phyloP scores from a whole-genome alignment of 352 stramenopile species.

The Pythium aquatile region DNA sequence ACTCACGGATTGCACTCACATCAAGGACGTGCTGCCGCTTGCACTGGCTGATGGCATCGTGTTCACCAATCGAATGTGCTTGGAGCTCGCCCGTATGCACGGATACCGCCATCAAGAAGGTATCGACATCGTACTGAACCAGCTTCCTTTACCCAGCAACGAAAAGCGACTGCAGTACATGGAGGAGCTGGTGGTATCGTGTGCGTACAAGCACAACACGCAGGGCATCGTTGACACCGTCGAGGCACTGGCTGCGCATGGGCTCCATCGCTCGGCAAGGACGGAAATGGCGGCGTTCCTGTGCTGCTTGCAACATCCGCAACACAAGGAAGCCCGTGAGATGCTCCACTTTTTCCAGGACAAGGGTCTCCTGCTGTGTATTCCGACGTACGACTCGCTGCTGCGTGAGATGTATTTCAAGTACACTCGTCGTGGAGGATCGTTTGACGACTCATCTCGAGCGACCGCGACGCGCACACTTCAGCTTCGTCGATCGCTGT shows the following conservation, averaged over 20 bases:
- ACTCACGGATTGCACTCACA: constrained; percentile 57
- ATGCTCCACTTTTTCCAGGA: constrained; percentile 55
- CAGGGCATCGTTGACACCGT: constrained; percentile 49
- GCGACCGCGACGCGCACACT: constrained; percentile 57
- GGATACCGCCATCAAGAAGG: constrained; percentile 50
- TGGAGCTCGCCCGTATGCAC: constrained; percentile 67
- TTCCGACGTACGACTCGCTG: constrained; percentile 69
- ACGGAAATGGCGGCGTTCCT: constrained; percentile 68
- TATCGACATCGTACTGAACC: constrained; percentile 45
- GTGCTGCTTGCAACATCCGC: constrained; percentile 53
- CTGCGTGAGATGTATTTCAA: constrained; percentile 80
- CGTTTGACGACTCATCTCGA: constrained; percentile 60
- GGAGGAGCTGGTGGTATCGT: constrained; percentile 71
- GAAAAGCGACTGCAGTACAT: constrained; percentile 46
- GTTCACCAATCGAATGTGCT: constrained; percentile 63
- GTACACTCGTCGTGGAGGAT: constrained; percentile 54
- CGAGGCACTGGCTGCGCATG: constrained; percentile 39
- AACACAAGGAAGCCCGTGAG: constrained; percentile 30
- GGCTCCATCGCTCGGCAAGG: constrained; percentile 45
- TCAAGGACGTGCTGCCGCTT: constrained; percentile 47
- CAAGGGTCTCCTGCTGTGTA: constrained; percentile 37
- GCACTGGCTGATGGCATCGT: constrained; percentile 46
- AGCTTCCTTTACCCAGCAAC: constrained; percentile 32
- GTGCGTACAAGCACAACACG: constrained; percentile 64
- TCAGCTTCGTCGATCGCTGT: constrained; percentile 55